Evolutionary conservation across 2,329 filamentous ascomycete species (phyloP), one percentile per base, ranked within the genome.

Genomic region (Thielaviopsis populi): DNA sequence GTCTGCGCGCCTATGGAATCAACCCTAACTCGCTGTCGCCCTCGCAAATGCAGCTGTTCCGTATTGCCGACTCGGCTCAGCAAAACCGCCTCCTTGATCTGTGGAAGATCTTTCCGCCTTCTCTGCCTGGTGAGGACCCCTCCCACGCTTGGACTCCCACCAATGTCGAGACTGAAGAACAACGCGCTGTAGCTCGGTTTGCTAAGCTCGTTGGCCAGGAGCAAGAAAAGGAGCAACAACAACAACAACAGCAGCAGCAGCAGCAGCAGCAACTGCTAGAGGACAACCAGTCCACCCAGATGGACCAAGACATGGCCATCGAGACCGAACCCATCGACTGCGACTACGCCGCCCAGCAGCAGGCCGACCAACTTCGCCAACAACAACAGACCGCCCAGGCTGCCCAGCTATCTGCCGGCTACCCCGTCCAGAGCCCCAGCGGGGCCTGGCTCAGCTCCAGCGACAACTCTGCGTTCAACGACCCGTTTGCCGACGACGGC

Each of bases 71-170:
- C 65, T 76, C 81, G 27, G 79, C 85, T 53, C 89, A 95, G 73
- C 83, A 86, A 70, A 75, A 85, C 65, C 83, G 89, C 24, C 79
- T 96, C 17, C 78, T 95, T 46, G 87, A 95, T 72, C 83, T 95
- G 17, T 96, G 91, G 91, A 85, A 83, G 66, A 89, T 91, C 68
- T 89, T 84, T 65, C 88, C 88, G 24, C 88, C 87, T 0, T 80
- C 78, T 50, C 82, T 80, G 67, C 76, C 73, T 65, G 77, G 76
- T 59, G 79, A 81, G 63, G 81, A 83, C 68, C 76, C 79, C 1
- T 75, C 78, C 10, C 71, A 83, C 10, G 78, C 80, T 2, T 81
- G 78, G 78, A 77, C 73, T 67, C 78, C 72, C 69, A 82, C 80
- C 0, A 79, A 76, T 0, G 69, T 84, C 19, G 79, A 82, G 68